These are phyloP conservation scores for Fusarium succisae DNA, from an alignment of 2,329 filamentous ascomycete species.

Conservation along the genomic window DNA sequence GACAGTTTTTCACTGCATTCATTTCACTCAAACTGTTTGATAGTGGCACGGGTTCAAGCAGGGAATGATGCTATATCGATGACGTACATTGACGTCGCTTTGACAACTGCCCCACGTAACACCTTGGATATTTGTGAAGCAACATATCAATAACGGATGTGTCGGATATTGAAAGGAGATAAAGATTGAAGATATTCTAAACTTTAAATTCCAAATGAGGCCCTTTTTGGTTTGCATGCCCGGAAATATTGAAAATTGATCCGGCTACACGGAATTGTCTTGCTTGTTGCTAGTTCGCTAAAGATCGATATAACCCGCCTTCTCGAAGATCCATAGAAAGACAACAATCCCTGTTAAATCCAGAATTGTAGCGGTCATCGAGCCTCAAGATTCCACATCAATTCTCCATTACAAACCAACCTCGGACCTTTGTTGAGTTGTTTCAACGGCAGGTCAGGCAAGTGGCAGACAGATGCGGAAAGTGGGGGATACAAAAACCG, in stretches of 20 bases:
- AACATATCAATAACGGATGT: neutral
- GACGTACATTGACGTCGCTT: slow-evolving; percentile 35
- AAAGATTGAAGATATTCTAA: neutral
- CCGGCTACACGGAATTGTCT: neutral
- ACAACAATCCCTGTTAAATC: neutral
- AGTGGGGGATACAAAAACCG: slow-evolving; percentile 6
- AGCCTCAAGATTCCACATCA: slow-evolving; percentile 18
- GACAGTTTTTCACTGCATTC: neutral
- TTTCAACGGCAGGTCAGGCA: neutral
- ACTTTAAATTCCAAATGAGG: neutral
- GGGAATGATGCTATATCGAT: slow-evolving; percentile 21
- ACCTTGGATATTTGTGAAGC: neutral
- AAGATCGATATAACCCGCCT: neutral
- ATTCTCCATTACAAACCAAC: slow-evolving; percentile 4
- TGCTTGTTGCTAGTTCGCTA: neutral
- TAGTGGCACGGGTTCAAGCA: slow-evolving; percentile 21
- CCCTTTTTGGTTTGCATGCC: neutral
- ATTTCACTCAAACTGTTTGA: neutral
- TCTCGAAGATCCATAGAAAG: neutral
- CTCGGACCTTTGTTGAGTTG: neutral
- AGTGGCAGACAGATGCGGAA: neutral
- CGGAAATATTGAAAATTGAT: slow-evolving; percentile 11
- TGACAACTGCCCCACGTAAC: slow-evolving; percentile 12
- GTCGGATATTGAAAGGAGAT: neutral
- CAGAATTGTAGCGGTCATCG: slow-evolving; percentile 18